These are phyloP conservation scores for Fusarium falciforme DNA, from an alignment of 2,329 filamentous ascomycete species.

Conservation along the genomic window DNA sequence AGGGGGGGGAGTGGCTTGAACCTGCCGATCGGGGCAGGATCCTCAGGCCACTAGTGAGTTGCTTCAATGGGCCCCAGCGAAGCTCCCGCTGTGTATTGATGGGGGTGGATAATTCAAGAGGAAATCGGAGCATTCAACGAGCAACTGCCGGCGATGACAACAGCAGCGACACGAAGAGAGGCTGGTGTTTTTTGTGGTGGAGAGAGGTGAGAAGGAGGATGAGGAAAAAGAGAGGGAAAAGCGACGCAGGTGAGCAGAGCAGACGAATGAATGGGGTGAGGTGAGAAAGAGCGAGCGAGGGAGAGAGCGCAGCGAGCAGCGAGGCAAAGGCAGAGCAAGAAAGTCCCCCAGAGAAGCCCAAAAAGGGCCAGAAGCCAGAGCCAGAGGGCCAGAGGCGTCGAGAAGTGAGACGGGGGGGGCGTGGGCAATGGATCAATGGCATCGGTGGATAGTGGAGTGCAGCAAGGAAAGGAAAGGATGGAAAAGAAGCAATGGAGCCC, in stretches of 20 bases:
- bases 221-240: conserved; percentile 23
- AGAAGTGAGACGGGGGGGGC: conserved; percentile 35
- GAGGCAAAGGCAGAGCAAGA: conserved; percentile 4
- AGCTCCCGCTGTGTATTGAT: conserved; percentile 36
- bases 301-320: conserved; percentile 3
- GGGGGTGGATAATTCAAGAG: conserved; percentile 16
- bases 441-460: conserved; percentile 33
- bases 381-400: conserved; percentile 27
- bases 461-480: conserved; percentile 29
- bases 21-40: conserved; percentile 50
- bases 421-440: conserved; percentile 24
- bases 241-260: conserved; percentile 35
- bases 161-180: neutral
- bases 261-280: conserved; percentile 36
- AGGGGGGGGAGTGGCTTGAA: conserved; percentile 47
- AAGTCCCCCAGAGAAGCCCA: conserved; percentile 26
- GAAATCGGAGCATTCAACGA: conserved; percentile 6
- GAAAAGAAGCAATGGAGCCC: conserved; percentile 39
- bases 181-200: conserved; percentile 1
- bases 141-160: conserved; percentile 9
- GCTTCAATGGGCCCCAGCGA: conserved; percentile 39
- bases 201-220: conserved; percentile 3
- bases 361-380: conserved; percentile 24
- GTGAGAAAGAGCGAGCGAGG: conserved; percentile 24
- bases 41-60: conserved; percentile 46